Percentiles rank a stretch among this genome's conserved stretches.
phyloP scores from a whole-genome alignment of 176 grass and related monocot genomes.

The Rhynchospora tenuis region DNA sequence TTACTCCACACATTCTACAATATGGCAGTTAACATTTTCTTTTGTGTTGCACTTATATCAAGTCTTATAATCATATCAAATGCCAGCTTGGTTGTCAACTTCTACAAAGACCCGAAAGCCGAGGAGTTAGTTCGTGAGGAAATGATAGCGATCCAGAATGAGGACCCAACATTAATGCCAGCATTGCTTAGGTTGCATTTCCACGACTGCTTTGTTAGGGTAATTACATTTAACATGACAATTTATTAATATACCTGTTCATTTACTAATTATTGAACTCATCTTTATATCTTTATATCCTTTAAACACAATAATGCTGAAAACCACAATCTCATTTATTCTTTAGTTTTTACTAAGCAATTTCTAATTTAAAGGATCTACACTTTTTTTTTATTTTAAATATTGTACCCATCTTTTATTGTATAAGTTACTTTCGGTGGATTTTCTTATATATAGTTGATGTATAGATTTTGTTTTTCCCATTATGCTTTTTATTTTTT shows the following conservation, averaged over 20 bases:
- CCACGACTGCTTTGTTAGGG: slow-evolving; percentile 55
- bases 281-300: no score
- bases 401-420: no score
- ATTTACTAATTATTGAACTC: no score
- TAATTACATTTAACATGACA: neutral
- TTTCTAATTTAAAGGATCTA: no score
- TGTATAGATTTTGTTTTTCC: neutral
- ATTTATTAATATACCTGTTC: no score
- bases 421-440: no score
- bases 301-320: no score
- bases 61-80: neutral
- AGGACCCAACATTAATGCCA: slow-evolving; percentile 33
- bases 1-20: neutral
- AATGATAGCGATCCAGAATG: slow-evolving; percentile 4
- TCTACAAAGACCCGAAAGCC: neutral
- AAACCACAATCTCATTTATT: no score
- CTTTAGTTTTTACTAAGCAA: no score
- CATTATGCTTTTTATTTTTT: neutral
- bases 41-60: neutral
- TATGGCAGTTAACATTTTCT: neutral
- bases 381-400: no score
- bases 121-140: slow-evolving; percentile 30
- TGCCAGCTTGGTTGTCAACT: neutral
- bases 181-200: slow-evolving; percentile 49
- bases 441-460: neutral